phyloP scores from a whole-genome alignment of 345 rosid genomes.

The Sonneratia caseolaris region DNA sequence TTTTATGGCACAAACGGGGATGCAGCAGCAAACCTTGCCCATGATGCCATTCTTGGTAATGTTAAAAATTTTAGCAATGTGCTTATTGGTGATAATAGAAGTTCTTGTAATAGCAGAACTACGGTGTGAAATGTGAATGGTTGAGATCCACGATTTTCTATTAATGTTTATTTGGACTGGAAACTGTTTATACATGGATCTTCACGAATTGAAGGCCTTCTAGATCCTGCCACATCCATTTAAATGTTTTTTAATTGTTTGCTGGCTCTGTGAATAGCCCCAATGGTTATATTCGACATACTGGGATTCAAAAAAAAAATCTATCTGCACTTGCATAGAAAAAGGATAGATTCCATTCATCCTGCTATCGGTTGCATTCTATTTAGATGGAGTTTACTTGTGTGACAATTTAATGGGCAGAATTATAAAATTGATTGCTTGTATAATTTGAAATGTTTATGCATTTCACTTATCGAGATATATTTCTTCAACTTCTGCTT shows the following conservation, averaged over 20 bases:
- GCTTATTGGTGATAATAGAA: not conserved
- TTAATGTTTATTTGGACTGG: not conserved
- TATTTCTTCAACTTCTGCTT: slow-evolving; percentile 6
- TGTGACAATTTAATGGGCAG: not conserved
- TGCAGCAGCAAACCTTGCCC: slow-evolving; percentile 70
- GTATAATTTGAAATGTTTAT: not conserved
- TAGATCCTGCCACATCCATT: not conserved
- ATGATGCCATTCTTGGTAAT: slow-evolving; percentile 76
- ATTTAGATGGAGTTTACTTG: not conserved
- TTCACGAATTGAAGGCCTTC: not conserved
- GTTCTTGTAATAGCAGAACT: not conserved
- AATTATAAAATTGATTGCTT: not conserved
- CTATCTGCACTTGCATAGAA: not conserved
- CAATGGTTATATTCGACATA: not conserved
- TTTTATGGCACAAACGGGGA: slow-evolving; percentile 63
- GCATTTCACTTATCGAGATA: not conserved
- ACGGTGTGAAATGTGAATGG: not conserved
- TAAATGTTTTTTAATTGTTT: not conserved
- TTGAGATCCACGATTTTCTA: not conserved
- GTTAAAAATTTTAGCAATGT: not conserved
- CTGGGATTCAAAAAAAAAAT: not conserved
- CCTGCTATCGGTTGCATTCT: not conserved
- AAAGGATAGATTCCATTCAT: not conserved
- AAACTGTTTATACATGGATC: not conserved
- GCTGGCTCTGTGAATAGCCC: not conserved